Conservation (phyloP, 208 protist genomes). For the Trypanosoma melophagium region DNA sequence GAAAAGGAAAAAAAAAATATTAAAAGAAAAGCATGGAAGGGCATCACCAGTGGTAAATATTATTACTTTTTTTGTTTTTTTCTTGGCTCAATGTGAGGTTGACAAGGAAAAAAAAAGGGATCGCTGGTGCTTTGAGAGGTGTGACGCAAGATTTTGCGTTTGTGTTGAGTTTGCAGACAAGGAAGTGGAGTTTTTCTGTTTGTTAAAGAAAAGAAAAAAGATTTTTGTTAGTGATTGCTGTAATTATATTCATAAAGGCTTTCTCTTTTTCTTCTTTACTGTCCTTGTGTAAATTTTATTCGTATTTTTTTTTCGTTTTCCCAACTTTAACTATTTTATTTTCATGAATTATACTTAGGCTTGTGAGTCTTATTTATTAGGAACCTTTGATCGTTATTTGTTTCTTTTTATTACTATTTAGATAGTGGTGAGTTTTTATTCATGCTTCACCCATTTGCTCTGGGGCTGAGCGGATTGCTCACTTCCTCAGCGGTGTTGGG, state of each 20-base stretch:
- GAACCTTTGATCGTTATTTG: background rate
- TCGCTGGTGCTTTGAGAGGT: background rate
- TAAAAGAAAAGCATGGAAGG: background rate
- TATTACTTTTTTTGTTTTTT: background rate
- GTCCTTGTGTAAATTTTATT: constrained; percentile 4
- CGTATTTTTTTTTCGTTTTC: constrained; percentile 11
- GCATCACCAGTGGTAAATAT: too few species aligned
- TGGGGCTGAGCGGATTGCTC: constrained; percentile 20
- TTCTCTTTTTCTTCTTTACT: constrained; percentile 5
- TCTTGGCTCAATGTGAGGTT: background rate
- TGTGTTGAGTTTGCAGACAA: too few species aligned
- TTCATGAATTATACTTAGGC: background rate
- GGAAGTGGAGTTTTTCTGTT: background rate
- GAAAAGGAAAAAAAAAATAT: background rate
- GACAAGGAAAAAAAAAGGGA: too few species aligned
- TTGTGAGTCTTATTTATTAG: background rate
- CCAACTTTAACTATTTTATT: background rate
- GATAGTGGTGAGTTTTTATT: background rate
- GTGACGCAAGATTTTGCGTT: background rate
- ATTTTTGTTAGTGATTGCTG: background rate
- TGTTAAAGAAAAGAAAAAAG: too few species aligned
- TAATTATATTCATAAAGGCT: background rate
- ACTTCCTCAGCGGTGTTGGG: constrained; percentile 19
- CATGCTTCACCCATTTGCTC: constrained; percentile 31
- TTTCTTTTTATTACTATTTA: background rate